Percentiles rank a stretch among this genome's conserved stretches.
Evolutionary conservation across 148 eudicot species (phyloP).

Genomic region (Silene conica): DNA sequence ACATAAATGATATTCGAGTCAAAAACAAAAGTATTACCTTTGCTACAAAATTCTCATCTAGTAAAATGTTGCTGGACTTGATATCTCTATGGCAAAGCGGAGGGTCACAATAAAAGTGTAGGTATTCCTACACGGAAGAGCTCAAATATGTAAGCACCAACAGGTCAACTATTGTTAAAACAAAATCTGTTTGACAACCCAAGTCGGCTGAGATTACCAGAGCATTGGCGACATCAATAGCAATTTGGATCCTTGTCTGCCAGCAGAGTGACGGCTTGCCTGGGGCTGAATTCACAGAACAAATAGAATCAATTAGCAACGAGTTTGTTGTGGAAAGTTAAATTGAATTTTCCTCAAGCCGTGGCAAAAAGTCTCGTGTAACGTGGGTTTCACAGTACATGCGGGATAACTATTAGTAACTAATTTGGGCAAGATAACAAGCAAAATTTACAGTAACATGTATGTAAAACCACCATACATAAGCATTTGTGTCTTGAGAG

Average conservation of each 20-base stretch:
- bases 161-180: not conserved
- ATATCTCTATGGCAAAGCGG: conserved; percentile 96
- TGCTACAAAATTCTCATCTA: conserved; percentile 74
- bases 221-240: conserved; percentile 96
- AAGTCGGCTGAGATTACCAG: conserved; percentile 48
- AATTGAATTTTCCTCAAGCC: not conserved
- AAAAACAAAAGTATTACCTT: conserved; percentile 51
- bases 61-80: conserved; percentile 90
- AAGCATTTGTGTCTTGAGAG: not conserved
- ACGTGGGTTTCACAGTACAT: not conserved
- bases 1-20: not conserved
- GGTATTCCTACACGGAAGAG: conserved; percentile 72
- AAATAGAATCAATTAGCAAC: not conserved
- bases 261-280: conserved; percentile 64
- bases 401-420: not conserved
- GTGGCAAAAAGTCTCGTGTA: not conserved
- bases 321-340: not conserved
- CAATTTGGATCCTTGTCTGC: conserved; percentile 89
- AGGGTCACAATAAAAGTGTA: conserved; percentile 93
- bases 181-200: conserved; percentile 1
- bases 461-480: not conserved
- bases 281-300: conserved; percentile 47
- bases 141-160: conserved; percentile 20
- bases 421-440: not conserved
- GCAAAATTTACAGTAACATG: not conserved